phyloP scores from a whole-genome alignment of 352 stramenopile species.

The Phytophthora ramorum region DNA sequence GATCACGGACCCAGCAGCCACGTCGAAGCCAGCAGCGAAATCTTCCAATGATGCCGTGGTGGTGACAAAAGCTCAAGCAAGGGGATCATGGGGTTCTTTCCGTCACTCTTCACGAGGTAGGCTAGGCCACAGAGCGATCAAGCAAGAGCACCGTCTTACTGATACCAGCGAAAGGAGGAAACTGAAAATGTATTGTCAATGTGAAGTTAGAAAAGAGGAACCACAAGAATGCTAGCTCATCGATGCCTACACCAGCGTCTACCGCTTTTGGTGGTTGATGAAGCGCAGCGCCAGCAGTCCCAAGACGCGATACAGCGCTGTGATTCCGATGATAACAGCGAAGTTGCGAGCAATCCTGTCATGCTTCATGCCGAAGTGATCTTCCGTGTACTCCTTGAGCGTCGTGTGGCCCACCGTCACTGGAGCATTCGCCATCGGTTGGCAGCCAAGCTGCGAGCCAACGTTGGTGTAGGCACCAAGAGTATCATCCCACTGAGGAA shows the following conservation, averaged over 20 bases:
- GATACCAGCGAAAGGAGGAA: background rate
- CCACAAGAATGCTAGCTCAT: background rate
- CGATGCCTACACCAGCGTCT: background rate
- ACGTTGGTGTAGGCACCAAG: slow-evolving; percentile 19
- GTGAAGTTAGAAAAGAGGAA: background rate
- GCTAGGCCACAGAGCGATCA: background rate
- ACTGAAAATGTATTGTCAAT: background rate
- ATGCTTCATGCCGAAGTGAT: slow-evolving; percentile 30
- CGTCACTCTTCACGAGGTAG: slow-evolving; percentile 3
- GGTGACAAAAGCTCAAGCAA: background rate
- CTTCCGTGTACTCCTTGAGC: slow-evolving; percentile 31
- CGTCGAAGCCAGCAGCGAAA: background rate
- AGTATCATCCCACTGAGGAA: slow-evolving; percentile 26
- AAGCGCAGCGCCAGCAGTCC: slow-evolving; percentile 31
- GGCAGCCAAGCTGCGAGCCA: slow-evolving; percentile 30
- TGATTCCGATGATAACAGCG: slow-evolving; percentile 28
- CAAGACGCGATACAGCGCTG: slow-evolving; percentile 39
- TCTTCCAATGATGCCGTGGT: background rate
- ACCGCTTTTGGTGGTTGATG: slow-evolving; percentile 42
- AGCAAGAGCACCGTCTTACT: too few relatives aligned
- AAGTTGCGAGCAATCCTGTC: slow-evolving; percentile 40
- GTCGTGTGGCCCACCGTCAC: slow-evolving; percentile 26
- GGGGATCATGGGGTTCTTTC: background rate
- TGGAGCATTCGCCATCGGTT: slow-evolving; percentile 30
- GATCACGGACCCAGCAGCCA: background rate